These are phyloP conservation scores for Tetraselmis chui DNA, from an alignment of 139 green algal genomes.

Conservation along the genomic window DNA sequence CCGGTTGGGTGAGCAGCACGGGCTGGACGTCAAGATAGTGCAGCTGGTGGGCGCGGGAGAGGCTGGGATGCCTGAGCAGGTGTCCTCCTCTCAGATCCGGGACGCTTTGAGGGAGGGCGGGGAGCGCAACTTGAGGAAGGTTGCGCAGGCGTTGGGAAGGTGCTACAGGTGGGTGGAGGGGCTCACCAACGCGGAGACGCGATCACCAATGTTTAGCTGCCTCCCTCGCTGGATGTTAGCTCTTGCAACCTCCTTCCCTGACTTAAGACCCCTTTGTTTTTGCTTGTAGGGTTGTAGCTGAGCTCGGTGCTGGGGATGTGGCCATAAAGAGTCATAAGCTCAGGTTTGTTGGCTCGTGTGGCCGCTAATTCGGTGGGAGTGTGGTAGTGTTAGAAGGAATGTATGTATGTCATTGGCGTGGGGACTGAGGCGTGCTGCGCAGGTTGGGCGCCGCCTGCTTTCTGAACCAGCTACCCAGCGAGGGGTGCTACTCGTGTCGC, in stretches of 20 bases:
- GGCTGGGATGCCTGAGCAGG: background rate
- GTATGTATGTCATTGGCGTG: background rate
- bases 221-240: background rate
- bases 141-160: background rate
- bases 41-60: constrained; percentile 29
- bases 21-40: constrained; percentile 45
- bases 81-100: constrained; percentile 47
- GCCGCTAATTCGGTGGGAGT: too few species aligned
- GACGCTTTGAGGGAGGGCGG: background rate
- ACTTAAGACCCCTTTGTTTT: too few species aligned
- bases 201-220: too few species aligned
- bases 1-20: constrained; percentile 36
- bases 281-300: too few species aligned
- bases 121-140: background rate
- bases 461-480: background rate
- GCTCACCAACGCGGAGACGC: too few species aligned
- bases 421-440: background rate
- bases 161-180: background rate
- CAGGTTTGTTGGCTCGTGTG: too few species aligned
- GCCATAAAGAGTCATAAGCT: too few species aligned
- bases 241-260: too few species aligned
- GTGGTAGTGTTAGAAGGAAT: background rate
- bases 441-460: background rate
- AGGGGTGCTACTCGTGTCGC: background rate
- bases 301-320: too few species aligned